Evolutionary conservation across 768 basidiomycete species (phyloP).

Genomic region (Fistulinella prunicolor): DNA sequence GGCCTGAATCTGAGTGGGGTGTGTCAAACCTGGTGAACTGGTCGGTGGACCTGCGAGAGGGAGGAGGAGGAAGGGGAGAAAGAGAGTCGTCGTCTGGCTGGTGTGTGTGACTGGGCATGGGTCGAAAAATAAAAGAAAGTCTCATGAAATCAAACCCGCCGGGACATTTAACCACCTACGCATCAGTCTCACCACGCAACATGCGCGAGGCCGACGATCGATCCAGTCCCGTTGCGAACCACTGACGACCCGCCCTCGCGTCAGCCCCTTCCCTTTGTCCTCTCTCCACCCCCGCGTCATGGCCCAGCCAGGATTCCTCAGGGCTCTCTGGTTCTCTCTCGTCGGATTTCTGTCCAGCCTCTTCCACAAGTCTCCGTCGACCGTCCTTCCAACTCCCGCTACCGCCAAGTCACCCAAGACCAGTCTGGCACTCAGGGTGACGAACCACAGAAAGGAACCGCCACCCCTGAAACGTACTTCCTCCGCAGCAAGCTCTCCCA

Average conservation of each 20-base stretch:
- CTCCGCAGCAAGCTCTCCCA: slow-evolving; percentile 5
- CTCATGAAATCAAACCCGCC: no score
- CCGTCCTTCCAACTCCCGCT: slow-evolving; percentile 16
- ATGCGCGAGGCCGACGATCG: slow-evolving; percentile 18
- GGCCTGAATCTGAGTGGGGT: slow-evolving; percentile 29
- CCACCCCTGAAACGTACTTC: slow-evolving; percentile 12
- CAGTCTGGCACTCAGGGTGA: slow-evolving; percentile 3
- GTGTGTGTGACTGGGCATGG: slow-evolving; percentile 20
- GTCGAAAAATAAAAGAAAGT: slow-evolving; percentile 3
- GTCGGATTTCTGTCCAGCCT: slow-evolving; percentile 4
- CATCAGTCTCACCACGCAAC: no score
- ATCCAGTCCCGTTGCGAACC: neutral
- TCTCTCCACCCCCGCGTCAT: neutral
- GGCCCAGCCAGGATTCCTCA: slow-evolving; percentile 8
- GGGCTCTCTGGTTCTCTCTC: slow-evolving; percentile 17
- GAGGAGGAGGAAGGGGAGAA: slow-evolving; percentile 1
- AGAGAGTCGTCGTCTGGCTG: slow-evolving; percentile 5
- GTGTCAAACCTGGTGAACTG: slow-evolving; percentile 6
- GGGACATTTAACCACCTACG: no score
- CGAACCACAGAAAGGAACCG: neutral
- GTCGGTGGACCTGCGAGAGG: neutral
- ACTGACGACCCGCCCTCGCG: slow-evolving; percentile 1
- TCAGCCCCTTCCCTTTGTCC: slow-evolving; percentile 1
- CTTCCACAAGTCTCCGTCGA: slow-evolving; percentile 10
- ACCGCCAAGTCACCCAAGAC: slow-evolving; percentile 4